Conservation (phyloP, 2,329 filamentous ascomycete species). For the Diatrype stigma region DNA sequence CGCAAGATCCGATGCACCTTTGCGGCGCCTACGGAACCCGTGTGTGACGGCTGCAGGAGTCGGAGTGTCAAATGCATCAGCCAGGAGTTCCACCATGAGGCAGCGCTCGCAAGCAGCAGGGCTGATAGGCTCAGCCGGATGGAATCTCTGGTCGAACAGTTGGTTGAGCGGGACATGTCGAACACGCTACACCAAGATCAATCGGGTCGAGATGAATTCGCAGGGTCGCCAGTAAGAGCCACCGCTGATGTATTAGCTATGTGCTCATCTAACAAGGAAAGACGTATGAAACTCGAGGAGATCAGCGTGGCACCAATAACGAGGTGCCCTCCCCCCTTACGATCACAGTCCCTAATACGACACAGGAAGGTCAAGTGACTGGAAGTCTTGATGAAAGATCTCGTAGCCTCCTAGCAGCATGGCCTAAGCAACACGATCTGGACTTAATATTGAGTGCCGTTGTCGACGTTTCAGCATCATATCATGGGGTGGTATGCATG, state of each 20-base stretch:
- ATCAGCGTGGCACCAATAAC: no score
- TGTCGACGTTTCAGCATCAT: conserved; percentile 25
- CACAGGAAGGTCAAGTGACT: no score
- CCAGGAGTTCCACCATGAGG: conserved; percentile 41
- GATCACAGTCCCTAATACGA: no score
- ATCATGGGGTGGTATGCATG: conserved; percentile 33
- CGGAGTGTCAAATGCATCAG: conserved; percentile 41
- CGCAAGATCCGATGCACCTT: conserved; percentile 50
- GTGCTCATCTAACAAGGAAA: no score
- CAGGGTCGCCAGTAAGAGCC: no score
- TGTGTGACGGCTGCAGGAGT: conserved; percentile 43
- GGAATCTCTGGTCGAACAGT: conserved; percentile 30
- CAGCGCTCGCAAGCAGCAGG: conserved; percentile 10
- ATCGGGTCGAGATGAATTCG: no score
- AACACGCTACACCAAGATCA: no score
- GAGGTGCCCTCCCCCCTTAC: no score
- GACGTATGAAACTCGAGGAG: no score
- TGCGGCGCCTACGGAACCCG: conserved; percentile 28
- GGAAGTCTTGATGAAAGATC: conserved; percentile 21
- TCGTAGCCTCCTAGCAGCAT: conserved; percentile 29
- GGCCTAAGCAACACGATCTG: conserved; percentile 36
- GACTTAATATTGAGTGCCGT: conserved; percentile 30
- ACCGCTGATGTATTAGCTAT: no score
- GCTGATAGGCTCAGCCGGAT: conserved; percentile 31
- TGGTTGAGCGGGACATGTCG: conserved; percentile 15